These are phyloP conservation scores for Eucalyptus tenuipes DNA, from an alignment of 345 rosid species.

Conservation along the genomic window DNA sequence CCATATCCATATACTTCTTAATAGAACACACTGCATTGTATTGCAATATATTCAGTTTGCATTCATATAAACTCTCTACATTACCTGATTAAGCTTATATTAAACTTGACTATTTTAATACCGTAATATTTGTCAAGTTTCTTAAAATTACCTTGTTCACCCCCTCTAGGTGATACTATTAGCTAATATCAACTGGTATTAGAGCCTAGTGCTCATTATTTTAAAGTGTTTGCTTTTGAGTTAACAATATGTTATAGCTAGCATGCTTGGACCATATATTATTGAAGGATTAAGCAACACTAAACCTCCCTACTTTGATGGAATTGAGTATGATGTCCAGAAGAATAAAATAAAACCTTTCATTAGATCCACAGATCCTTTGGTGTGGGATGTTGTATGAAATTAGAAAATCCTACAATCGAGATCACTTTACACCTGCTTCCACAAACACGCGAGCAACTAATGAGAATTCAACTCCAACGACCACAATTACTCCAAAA, in stretches of 20 bases:
- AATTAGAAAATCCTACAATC: not conserved
- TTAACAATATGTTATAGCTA: too few relatives aligned
- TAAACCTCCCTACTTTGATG: not conserved
- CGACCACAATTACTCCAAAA: not conserved
- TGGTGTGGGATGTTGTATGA: not conserved
- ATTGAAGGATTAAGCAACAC: not conserved
- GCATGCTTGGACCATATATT: not conserved
- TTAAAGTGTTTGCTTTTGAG: not conserved
- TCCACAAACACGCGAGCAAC: not conserved
- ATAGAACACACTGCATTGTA: not conserved
- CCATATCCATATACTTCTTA: not conserved
- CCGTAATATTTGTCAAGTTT: not conserved
- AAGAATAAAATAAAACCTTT: too few relatives aligned
- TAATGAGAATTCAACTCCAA: not conserved
- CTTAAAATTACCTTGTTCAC: not conserved
- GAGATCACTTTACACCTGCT: not conserved
- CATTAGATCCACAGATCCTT: not conserved
- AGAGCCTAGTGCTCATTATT: not conserved
- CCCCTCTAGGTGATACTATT: not conserved
- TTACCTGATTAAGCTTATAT: not conserved
- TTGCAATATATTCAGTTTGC: not conserved
- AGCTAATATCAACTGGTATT: not conserved
- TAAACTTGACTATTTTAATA: not conserved
- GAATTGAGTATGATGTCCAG: not conserved
- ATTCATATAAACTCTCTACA: not conserved